Evolutionary conservation across 2,329 filamentous ascomycete species (phyloP).

Genomic region (Penicillium hesseltinei): DNA sequence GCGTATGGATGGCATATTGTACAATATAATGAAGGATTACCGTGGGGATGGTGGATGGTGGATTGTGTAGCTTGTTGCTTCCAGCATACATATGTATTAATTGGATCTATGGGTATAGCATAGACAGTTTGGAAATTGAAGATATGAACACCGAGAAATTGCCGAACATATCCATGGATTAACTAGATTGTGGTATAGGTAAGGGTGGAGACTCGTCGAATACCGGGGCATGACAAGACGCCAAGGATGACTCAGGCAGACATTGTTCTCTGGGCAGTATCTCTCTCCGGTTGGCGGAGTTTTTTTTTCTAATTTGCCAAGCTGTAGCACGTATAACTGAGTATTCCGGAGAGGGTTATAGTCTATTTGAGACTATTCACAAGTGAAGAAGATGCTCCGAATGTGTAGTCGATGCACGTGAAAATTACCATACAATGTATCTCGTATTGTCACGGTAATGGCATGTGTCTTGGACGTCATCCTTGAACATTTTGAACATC

Average conservation of each 20-base stretch:
- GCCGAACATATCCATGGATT: neutral
- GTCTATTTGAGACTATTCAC: neutral
- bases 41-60: neutral
- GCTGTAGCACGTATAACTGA: neutral
- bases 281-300: neutral
- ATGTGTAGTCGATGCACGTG: conserved; percentile 17
- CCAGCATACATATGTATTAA: neutral
- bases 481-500: conserved; percentile 3
- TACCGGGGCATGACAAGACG: conserved; percentile 27
- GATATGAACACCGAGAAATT: neutral
- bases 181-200: no score
- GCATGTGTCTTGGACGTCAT: conserved; percentile 26
- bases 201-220: conserved; percentile 21
- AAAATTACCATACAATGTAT: conserved; percentile 15
- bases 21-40: neutral
- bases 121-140: neutral
- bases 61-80: neutral
- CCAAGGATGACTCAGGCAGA: conserved; percentile 22
- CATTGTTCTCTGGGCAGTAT: neutral
- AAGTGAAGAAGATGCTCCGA: neutral
- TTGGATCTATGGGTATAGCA: neutral
- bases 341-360: neutral
- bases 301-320: no score
- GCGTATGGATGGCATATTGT: neutral
- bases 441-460: conserved; percentile 18